A percentile compares a stretch with the other conserved stretches of the same genome.
phyloP scores from a whole-genome alignment of 1,284 basidiomycete species.

The Ceratobasidium theobromae region DNA sequence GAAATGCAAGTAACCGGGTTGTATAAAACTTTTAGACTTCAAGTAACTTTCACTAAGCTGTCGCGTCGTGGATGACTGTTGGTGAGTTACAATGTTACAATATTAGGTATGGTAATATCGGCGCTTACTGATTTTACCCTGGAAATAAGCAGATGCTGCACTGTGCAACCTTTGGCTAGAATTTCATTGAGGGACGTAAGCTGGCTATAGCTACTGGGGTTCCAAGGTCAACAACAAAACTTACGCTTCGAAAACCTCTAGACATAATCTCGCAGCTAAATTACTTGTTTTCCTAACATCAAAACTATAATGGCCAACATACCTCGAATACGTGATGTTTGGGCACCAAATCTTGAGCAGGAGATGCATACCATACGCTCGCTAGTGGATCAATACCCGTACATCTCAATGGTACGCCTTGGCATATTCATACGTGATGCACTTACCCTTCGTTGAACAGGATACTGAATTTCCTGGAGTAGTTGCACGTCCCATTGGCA shows the following conservation, averaged over 20 bases:
- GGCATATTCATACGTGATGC: neutral
- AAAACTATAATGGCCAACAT: slow-evolving; percentile 14
- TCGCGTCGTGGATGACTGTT: no score
- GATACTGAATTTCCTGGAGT: slow-evolving; percentile 99
- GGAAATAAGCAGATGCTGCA: no score
- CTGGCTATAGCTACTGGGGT: no score
- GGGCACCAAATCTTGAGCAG: slow-evolving; percentile 88
- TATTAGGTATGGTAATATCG: no score
- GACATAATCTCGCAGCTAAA: neutral
- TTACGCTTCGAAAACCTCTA: neutral
- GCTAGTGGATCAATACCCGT: slow-evolving; percentile 88
- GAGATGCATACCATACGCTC: slow-evolving; percentile 90
- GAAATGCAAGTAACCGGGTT: no score
- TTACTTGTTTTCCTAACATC: neutral
- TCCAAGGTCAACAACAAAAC: no score
- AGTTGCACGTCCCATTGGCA: slow-evolving; percentile 94
- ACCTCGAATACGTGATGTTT: slow-evolving; percentile 78
- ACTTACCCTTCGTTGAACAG: slow-evolving; percentile 48
- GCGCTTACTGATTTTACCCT: no score
- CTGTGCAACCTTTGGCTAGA: no score
- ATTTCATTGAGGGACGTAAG: no score
- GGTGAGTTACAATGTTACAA: no score
- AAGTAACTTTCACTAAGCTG: no score
- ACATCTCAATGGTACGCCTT: slow-evolving; percentile 86
- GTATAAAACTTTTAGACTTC: no score